These are phyloP conservation scores for Rhizophora apiculata DNA, from an alignment of 345 rosid genomes.

Conservation along the genomic window DNA sequence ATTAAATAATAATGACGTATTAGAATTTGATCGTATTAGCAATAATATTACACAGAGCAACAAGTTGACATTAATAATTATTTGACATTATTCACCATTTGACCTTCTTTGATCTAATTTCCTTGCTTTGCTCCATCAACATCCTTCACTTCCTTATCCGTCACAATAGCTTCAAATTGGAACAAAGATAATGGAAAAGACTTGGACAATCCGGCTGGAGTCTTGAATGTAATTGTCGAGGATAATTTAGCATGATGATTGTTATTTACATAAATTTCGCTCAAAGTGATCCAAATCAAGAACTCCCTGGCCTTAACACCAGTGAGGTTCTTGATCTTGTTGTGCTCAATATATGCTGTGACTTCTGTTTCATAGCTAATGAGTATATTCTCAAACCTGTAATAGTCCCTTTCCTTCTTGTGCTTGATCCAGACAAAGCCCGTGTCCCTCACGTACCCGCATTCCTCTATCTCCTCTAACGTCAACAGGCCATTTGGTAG, in stretches of 20 bases:
- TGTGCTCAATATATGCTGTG: slow-evolving; percentile 25
- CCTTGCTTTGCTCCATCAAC: not conserved
- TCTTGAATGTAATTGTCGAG: slow-evolving; percentile 26
- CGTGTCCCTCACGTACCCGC: slow-evolving; percentile 21
- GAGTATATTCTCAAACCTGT: slow-evolving; percentile 17
- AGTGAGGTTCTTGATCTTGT: slow-evolving; percentile 28
- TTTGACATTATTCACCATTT: too few species aligned
- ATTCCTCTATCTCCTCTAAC: slow-evolving; percentile 27
- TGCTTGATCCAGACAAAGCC: slow-evolving; percentile 31
- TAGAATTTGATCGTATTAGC: too few species aligned
- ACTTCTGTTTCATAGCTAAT: slow-evolving; percentile 20
- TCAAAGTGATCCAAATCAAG: slow-evolving; percentile 28
- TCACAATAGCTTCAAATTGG: slow-evolving; percentile 7
- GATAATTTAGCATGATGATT: not conserved
- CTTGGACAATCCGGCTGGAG: slow-evolving; percentile 23
- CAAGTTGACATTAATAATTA: too few species aligned
- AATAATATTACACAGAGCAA: too few species aligned
- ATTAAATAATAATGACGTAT: too few species aligned
- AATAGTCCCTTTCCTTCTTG: slow-evolving; percentile 14
- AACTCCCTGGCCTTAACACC: slow-evolving; percentile 34
- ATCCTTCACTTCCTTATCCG: slow-evolving; percentile 1
- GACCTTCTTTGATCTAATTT: too few species aligned
- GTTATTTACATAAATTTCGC: slow-evolving; percentile 16
- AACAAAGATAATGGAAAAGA: slow-evolving; percentile 25
- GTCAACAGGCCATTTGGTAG: slow-evolving; percentile 20